Conservation (phyloP, 1,284 basidiomycete genomes). For the Apiotrichum siamense region DNA sequence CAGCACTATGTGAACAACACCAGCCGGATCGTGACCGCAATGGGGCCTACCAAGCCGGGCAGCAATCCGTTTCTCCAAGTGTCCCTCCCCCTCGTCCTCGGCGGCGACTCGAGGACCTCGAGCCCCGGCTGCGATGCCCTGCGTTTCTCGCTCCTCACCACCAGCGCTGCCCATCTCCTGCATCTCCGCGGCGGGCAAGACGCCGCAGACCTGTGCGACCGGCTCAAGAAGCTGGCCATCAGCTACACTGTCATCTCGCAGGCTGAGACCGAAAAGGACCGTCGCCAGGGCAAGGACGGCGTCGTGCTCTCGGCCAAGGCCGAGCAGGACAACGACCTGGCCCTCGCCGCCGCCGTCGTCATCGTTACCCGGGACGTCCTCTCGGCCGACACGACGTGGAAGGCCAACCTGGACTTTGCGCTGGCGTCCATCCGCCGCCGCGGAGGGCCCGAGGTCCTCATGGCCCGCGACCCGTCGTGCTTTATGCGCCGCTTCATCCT, state of each 20-base stretch:
- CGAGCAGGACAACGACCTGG: slow-evolving; percentile 5
- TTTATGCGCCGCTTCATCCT: slow-evolving; percentile 18
- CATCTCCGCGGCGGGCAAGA: slow-evolving; percentile 5
- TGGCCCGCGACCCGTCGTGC: slow-evolving; percentile 3
- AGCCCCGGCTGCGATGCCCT: slow-evolving; percentile 10
- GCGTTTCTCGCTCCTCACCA: slow-evolving; percentile 17
- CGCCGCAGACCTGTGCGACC: neutral
- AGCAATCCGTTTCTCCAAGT: slow-evolving; percentile 15
- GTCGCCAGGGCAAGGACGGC: neutral
- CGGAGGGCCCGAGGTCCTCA: slow-evolving; percentile 16
- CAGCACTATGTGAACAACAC: slow-evolving; percentile 16
- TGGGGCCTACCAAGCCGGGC: slow-evolving; percentile 3
- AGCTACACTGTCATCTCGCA: slow-evolving; percentile 7
- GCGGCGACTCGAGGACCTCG: slow-evolving; percentile 3
- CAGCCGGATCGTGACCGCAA: slow-evolving; percentile 14
- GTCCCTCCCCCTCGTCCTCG: slow-evolving; percentile 10
- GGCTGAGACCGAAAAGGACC: neutral
- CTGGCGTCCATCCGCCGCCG: slow-evolving; percentile 8
- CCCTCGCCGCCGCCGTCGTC: slow-evolving; percentile 14
- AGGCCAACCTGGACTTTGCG: slow-evolving; percentile 19
- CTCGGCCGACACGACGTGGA: slow-evolving; percentile 13
- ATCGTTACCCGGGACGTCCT: slow-evolving; percentile 18
- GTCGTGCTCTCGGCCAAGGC: neutral
- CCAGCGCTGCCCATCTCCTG: slow-evolving; percentile 15
- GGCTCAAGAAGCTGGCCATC: slow-evolving; percentile 2